These are phyloP conservation scores for Thielaviopsis ethacetica DNA, from an alignment of 2,329 filamentous ascomycete genomes.

Conservation along the genomic window DNA sequence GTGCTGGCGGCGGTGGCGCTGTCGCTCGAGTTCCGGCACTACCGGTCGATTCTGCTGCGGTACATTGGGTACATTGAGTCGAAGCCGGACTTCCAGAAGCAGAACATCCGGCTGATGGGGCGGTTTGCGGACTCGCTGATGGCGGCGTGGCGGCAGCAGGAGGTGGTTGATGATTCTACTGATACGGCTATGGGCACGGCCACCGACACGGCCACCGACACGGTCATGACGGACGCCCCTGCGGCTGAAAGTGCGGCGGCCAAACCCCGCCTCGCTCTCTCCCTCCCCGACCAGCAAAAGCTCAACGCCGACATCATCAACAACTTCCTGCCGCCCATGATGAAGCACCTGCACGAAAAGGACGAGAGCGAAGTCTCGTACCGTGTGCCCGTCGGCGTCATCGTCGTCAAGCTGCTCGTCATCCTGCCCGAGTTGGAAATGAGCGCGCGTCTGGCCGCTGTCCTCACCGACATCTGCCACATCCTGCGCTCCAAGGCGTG, in stretches of 20 bases:
- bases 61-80: constrained; percentile 70
- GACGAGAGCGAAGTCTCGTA: constrained; percentile 89
- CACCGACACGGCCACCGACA: too few species aligned
- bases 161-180: too few species aligned
- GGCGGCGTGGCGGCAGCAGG: constrained; percentile 6
- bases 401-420: constrained; percentile 73
- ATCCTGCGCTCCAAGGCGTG: constrained; percentile 79
- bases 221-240: constrained; percentile 24
- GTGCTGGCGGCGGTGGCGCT: constrained; percentile 60
- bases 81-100: constrained; percentile 72
- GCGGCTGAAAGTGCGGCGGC: too few species aligned
- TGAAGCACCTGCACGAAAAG: constrained; percentile 82
- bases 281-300: constrained; percentile 50
- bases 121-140: constrained; percentile 65
- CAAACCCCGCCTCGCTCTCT: constrained; percentile 34
- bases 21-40: constrained; percentile 80
- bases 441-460: constrained; percentile 57
- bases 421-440: constrained; percentile 61
- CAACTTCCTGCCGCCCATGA: constrained; percentile 61
- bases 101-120: constrained; percentile 65
- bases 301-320: constrained; percentile 55
- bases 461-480: constrained; percentile 83
- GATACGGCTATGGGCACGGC: too few species aligned
- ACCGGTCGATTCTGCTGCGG: constrained; percentile 65
- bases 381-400: constrained; percentile 76